phyloP scores from a whole-genome alignment of 2,329 filamentous ascomycete species.

The Coniochaeta hoffmannii region DNA sequence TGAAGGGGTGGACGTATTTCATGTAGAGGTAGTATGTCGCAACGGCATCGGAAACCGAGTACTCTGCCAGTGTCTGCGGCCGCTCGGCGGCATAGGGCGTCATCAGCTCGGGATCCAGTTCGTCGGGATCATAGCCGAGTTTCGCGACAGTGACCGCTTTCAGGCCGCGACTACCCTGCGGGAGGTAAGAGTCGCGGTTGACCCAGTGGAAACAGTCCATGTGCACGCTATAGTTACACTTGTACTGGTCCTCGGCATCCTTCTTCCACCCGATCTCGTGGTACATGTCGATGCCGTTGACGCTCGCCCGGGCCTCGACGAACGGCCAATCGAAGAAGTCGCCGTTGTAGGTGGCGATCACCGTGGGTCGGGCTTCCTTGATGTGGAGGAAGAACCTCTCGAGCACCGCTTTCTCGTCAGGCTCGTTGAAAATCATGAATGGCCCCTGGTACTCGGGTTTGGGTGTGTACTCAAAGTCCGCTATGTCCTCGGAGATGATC shows the following conservation, averaged over 20 bases:
- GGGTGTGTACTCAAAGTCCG: conserved; percentile 96
- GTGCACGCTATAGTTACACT: conserved; percentile 91
- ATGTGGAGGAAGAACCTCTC: conserved; percentile 94
- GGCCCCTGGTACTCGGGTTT: conserved; percentile 92
- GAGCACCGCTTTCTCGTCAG: conserved; percentile 78
- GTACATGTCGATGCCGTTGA: conserved; percentile 98
- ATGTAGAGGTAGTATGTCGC: conserved; percentile 99
- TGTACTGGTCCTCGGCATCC: conserved; percentile 92
- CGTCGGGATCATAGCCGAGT: conserved; percentile 95
- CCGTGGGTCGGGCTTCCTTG: conserved; percentile 87
- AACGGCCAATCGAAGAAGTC: conserved; percentile 99
- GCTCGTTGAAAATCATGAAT: conserved; percentile 98
- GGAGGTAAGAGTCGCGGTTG: conserved; percentile 94
- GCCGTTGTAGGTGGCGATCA: conserved; percentile 99
- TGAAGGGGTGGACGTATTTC: conserved; percentile 99
- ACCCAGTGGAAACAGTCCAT: conserved; percentile 99
- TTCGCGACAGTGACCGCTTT: conserved; percentile 98
- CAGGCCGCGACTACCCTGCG: conserved; percentile 91
- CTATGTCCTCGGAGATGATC: conserved; percentile 94
- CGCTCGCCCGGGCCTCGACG: conserved; percentile 85
- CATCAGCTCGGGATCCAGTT: conserved; percentile 96
- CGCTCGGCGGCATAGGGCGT: conserved; percentile 83
- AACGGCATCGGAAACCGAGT: conserved; percentile 97
- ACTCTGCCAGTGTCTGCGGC: conserved; percentile 91
- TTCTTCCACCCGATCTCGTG: conserved; percentile 95